Conservation (phyloP, 768 basidiomycete genomes). For the Rhizopogon vulgaris region DNA sequence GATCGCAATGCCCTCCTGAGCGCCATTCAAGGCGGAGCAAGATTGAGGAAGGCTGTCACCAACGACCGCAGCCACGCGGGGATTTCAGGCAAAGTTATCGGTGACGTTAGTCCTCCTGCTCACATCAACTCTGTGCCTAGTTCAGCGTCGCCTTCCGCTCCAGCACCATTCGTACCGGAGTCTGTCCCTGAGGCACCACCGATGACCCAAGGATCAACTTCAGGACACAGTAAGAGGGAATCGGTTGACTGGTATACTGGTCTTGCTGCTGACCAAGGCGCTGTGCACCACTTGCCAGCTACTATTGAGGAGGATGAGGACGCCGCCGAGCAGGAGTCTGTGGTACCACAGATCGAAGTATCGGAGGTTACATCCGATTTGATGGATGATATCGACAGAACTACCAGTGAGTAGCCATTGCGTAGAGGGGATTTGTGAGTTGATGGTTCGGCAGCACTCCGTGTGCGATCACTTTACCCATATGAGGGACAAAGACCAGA, state of each 20-base stretch:
- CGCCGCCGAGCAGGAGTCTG: constrained; percentile 24
- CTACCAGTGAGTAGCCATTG: constrained; percentile 39
- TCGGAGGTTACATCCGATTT: constrained; percentile 43
- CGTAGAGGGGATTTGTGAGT: neutral
- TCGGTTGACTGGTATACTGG: constrained; percentile 91
- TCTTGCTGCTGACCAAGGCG: constrained; percentile 67
- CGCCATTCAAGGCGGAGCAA: constrained; percentile 74
- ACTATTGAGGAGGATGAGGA: constrained; percentile 63
- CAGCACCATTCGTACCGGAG: constrained; percentile 6
- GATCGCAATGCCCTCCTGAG: constrained; percentile 63
- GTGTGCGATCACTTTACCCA: constrained; percentile 74
- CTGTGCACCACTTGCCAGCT: constrained; percentile 38
- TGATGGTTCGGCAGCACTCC: constrained; percentile 46
- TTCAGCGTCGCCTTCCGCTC: constrained; percentile 33
- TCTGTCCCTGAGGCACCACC: constrained; percentile 8
- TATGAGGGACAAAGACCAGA: constrained; percentile 85
- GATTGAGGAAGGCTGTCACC: constrained; percentile 70
- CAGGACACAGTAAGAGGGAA: constrained; percentile 50
- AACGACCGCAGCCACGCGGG: constrained; percentile 73
- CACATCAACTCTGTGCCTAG: constrained; percentile 56
- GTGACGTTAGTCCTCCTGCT: constrained; percentile 60
- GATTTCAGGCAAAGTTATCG: constrained; percentile 73
- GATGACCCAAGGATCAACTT: constrained; percentile 12
- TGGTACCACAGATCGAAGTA: constrained; percentile 54
- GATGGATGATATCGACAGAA: constrained; percentile 69